These are phyloP conservation scores for Hymenoscyphus albidus DNA, from an alignment of 2,329 filamentous ascomycete genomes.

Conservation along the genomic window DNA sequence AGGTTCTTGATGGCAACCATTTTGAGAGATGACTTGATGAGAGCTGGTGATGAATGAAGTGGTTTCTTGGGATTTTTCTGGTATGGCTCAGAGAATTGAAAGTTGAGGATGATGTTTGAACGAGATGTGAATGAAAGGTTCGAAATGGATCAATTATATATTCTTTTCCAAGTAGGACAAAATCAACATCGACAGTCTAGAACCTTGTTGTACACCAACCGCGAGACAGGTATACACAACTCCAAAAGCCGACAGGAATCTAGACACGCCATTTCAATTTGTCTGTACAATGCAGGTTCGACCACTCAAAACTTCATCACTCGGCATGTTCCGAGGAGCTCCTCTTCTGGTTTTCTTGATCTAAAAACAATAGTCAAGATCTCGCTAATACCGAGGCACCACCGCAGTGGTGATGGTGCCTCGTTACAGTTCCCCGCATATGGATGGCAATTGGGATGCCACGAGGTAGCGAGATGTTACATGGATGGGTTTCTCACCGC, in stretches of 20 bases:
- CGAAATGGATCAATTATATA: background rate
- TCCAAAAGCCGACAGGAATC: background rate
- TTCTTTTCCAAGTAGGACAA: background rate
- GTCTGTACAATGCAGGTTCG: background rate
- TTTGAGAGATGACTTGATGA: background rate
- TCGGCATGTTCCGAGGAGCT: background rate
- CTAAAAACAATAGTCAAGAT: background rate
- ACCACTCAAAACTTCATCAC: background rate
- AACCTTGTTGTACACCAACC: background rate
- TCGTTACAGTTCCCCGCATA: background rate
- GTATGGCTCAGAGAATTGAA: background rate
- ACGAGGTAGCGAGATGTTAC: background rate
- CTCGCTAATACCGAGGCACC: background rate
- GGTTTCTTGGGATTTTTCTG: background rate
- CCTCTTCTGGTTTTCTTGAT: background rate
- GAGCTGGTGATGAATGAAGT: background rate
- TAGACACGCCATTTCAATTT: background rate
- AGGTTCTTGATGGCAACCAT: background rate
- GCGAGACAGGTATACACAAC: background rate
- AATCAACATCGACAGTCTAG: background rate
- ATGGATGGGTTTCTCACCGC: background rate
- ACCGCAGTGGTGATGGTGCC: background rate
- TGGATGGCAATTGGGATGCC: background rate
- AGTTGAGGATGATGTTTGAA: background rate
- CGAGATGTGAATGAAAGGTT: background rate